phyloP scores from a whole-genome alignment of 495 filamentous ascomycete species.

The Pseudevernia furfuracea region DNA sequence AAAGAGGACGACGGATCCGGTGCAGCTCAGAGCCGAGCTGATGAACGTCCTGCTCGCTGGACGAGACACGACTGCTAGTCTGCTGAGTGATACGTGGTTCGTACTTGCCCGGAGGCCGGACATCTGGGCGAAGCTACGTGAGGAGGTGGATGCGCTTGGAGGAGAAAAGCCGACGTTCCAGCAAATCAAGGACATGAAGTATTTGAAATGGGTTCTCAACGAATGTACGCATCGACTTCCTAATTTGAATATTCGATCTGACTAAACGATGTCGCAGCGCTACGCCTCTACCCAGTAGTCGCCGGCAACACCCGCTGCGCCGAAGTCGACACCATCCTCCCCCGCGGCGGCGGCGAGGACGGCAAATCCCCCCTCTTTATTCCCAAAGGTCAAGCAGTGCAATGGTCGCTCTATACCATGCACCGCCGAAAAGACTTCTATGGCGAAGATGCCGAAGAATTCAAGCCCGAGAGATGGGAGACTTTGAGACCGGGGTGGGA shows the following conservation, averaged over 20 bases:
- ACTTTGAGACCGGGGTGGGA: slow-evolving; percentile 61
- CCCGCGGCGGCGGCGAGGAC: slow-evolving; percentile 45
- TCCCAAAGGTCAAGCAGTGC: slow-evolving; percentile 30
- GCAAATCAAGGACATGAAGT: slow-evolving; percentile 39
- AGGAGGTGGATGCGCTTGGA: slow-evolving; percentile 23
- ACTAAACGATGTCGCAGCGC: slow-evolving; percentile 36
- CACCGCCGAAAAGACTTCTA: slow-evolving; percentile 32
- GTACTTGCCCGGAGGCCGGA: slow-evolving; percentile 22
- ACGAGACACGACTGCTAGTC: slow-evolving; percentile 49
- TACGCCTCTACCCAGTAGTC: slow-evolving; percentile 53
- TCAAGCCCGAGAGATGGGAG: slow-evolving; percentile 36
- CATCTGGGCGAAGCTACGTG: slow-evolving; percentile 22
- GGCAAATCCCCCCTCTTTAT: slow-evolving; percentile 42
- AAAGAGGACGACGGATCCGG: slow-evolving; percentile 48
- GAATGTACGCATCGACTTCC: slow-evolving; percentile 32
- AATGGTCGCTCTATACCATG: slow-evolving; percentile 27
- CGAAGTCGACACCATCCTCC: slow-evolving; percentile 41
- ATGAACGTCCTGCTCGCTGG: slow-evolving; percentile 59
- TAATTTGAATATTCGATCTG: slow-evolving; percentile 31
- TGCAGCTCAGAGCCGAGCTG: slow-evolving; percentile 53
- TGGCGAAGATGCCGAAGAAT: slow-evolving; percentile 32
- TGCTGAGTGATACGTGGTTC: slow-evolving; percentile 23
- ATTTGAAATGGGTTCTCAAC: slow-evolving; percentile 44
- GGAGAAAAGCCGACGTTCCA: slow-evolving; percentile 35
- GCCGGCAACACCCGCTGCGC: slow-evolving; percentile 49